Base-by-base conservation (phyloP, 169 alveolate species). In the Eimeria sp. region DNA sequence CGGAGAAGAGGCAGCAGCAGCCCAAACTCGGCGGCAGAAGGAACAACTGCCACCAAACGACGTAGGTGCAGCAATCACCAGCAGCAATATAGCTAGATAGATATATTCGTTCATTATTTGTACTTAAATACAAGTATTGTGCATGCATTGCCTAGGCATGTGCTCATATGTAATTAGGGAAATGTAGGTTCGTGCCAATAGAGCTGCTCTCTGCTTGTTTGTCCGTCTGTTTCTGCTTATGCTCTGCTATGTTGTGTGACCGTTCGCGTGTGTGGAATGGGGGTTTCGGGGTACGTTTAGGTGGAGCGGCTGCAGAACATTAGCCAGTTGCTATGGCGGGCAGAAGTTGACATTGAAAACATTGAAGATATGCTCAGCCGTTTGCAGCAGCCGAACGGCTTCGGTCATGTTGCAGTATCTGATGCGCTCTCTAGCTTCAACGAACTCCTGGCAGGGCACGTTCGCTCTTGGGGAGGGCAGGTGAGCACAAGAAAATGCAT, bases 251-350 rank as follows among this genome's bases (percentile, higher is more conserved):
- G 16, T 54, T 54, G 61, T 54, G 10, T 54, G 61, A 14, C 20
- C 20, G 61, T 54, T 11, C 61, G 16, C 2, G 10, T 14, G 75
- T 89, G 70, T 73, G 9, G 76, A 13, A 78, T 22, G 43, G 67
- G 40, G 40, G 61, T 54, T 54, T 54, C 20, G 61, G 61, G 61
- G 61, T 54, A 54, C 61, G 16, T 54, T 3, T 4, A 91, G 95
- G 70, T 73, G 9, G 76, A 13, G 89, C 40, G 43, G 67, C 90
- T 91, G 94, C 94, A 96, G 96, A 76, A 78, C 82, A 80, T 97
- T 86, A 96, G 94, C 95, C 97, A 95, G 94, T 94, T 97, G 92
- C 96, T 97, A 16, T 97, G 98, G 98, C 95, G 92, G 67, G 98
- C 97, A 22, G 98, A 97, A 80, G 98, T 97, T 34, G 98, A 97